phyloP scores from a whole-genome alignment of 2,329 filamentous ascomycete genomes.

The Venturia asperata region DNA sequence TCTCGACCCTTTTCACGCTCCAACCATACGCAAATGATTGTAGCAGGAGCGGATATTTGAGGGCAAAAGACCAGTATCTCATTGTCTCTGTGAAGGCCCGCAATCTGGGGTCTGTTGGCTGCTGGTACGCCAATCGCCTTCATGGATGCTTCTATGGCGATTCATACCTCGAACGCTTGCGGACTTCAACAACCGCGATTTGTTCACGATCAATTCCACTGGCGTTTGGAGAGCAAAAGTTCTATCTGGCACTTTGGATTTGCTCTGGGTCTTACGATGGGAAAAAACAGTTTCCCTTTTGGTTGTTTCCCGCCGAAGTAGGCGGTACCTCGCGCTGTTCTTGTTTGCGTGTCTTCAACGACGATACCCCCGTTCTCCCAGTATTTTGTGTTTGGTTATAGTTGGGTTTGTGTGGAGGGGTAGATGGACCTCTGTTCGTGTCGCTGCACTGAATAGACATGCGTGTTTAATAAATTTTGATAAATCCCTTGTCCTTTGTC shows the following conservation, averaged over 20 bases:
- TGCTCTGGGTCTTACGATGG: too few species aligned
- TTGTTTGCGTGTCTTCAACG: conserved; percentile 18
- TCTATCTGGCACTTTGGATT: too few species aligned
- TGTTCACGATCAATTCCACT: neutral
- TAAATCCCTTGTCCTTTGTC: too few species aligned
- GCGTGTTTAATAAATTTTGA: too few species aligned
- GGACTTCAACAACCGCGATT: conserved; percentile 8
- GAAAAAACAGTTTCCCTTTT: too few species aligned
- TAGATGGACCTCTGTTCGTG: neutral
- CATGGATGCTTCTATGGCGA: neutral
- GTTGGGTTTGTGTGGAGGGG: neutral
- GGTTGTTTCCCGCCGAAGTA: neutral
- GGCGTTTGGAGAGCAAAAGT: neutral
- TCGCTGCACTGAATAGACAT: neutral
- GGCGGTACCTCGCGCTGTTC: neutral
- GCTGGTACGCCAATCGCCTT: neutral
- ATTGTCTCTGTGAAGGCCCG: neutral
- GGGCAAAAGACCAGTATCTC: neutral
- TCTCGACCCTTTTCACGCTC: neutral
- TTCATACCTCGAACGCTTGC: neutral
- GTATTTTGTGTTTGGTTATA: neutral
- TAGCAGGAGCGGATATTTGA: neutral
- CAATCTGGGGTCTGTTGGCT: neutral
- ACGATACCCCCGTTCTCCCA: conserved; percentile 9
- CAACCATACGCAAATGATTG: neutral